A percentile compares a stretch with the other conserved stretches of the same genome.
phyloP scores from a whole-genome alignment of 106 monocot genomes.

The Platanthera zijinensis region DNA sequence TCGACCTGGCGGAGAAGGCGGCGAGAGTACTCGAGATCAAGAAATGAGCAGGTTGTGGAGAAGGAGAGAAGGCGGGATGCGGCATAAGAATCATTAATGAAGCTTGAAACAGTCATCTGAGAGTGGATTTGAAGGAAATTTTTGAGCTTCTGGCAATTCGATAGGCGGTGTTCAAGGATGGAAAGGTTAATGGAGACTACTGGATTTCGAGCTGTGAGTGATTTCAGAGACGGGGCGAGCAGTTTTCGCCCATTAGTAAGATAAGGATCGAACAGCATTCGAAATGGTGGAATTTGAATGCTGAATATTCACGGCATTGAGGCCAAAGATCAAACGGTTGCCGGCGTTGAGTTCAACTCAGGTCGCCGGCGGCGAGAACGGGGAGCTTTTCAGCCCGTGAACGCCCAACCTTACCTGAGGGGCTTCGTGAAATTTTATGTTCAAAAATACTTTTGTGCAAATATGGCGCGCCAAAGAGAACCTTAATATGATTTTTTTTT shows the following conservation, averaged over 20 bases:
- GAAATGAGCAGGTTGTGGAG: slow-evolving; percentile 22
- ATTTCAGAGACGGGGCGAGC: background rate
- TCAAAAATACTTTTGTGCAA: no score
- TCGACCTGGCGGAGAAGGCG: slow-evolving; percentile 32
- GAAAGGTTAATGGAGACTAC: slow-evolving; percentile 35
- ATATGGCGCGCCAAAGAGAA: no score
- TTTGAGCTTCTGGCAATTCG: slow-evolving; percentile 24
- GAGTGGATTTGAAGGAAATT: slow-evolving; percentile 64
- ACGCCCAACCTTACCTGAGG: no score
- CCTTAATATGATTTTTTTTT: no score
- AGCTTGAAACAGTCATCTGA: slow-evolving; percentile 45
- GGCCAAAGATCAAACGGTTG: background rate
- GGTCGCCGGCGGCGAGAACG: no score
- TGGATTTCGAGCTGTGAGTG: slow-evolving; percentile 7
- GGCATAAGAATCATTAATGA: slow-evolving; percentile 67
- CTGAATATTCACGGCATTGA: background rate
- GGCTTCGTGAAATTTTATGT: no score
- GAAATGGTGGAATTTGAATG: background rate
- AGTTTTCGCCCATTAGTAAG: background rate
- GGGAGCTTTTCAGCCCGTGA: no score
- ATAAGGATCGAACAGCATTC: no score
- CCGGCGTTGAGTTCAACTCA: background rate
- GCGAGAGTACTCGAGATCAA: slow-evolving; percentile 33
- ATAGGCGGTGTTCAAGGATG: slow-evolving; percentile 50
- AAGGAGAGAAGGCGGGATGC: slow-evolving; percentile 69